A percentile compares a stretch with the other conserved stretches of the same genome.
Conservation (phyloP, 371 early-diverging fungal genomes). For the Mortierella sp. region DNA sequence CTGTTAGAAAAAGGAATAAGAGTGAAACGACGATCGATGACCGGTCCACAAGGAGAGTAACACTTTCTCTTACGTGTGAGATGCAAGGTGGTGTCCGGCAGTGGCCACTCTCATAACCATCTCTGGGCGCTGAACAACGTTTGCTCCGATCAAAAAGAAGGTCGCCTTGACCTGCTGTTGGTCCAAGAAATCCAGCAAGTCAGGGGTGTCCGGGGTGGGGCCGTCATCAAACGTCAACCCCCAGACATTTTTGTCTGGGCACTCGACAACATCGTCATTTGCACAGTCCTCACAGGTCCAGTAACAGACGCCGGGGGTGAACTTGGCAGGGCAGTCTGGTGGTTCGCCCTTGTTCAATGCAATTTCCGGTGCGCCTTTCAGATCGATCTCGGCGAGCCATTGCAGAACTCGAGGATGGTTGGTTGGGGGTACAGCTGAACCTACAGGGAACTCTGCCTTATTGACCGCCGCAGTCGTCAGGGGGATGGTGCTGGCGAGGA, state of each 20-base stretch:
- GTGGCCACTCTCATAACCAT: slow-evolving; percentile 39
- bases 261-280: slow-evolving; percentile 49
- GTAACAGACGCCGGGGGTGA: slow-evolving; percentile 30
- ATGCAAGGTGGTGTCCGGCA: slow-evolving; percentile 47
- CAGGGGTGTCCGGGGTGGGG: slow-evolving; percentile 55
- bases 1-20: background rate
- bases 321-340: slow-evolving; percentile 27
- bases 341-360: slow-evolving; percentile 27
- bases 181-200: slow-evolving; percentile 64
- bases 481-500: background rate
- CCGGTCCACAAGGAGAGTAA: background rate
- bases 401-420: slow-evolving; percentile 25
- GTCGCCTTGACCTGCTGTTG: slow-evolving; percentile 69
- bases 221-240: slow-evolving; percentile 60
- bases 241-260: slow-evolving; percentile 47
- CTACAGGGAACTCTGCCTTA: slow-evolving; percentile 11
- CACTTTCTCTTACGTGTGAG: slow-evolving; percentile 47
- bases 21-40: no score
- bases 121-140: slow-evolving; percentile 59
- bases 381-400: slow-evolving; percentile 47
- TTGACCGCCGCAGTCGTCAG: background rate
- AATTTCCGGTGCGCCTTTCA: slow-evolving; percentile 28
- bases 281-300: slow-evolving; percentile 51
- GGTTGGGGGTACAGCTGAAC: slow-evolving; percentile 15
- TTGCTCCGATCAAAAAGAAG: slow-evolving; percentile 75